phyloP scores from a whole-genome alignment of 129 eudicot species.

The Saussurea involucrata region DNA sequence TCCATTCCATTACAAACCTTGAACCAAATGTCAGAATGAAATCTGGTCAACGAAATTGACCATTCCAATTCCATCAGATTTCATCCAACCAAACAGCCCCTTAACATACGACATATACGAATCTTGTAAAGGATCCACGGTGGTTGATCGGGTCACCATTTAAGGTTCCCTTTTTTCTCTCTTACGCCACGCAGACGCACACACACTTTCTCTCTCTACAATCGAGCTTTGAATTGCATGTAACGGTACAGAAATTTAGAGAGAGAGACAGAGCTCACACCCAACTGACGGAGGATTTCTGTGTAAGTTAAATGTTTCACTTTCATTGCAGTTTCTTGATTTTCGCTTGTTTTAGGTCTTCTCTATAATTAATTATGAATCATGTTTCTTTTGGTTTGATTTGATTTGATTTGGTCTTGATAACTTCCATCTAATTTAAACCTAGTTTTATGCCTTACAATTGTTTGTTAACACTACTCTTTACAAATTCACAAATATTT shows the following conservation, averaged over 20 bases:
- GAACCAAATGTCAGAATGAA: no score
- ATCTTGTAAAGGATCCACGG: slow-evolving; percentile 8
- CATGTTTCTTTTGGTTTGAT: not conserved
- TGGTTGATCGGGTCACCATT: slow-evolving; percentile 13
- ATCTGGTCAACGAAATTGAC: no score
- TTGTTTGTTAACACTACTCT: not conserved
- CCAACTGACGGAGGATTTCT: not conserved
- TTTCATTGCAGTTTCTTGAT: not conserved
- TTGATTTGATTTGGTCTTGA: not conserved
- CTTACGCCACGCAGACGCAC: not conserved
- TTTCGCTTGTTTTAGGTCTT: not conserved
- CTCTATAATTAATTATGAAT: not conserved
- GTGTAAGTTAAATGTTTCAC: slow-evolving; percentile 17
- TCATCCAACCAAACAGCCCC: no score
- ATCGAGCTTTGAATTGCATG: slow-evolving; percentile 22
- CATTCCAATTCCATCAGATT: no score
- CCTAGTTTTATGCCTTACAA: not conserved
- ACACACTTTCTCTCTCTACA: not conserved
- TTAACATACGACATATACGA: not conserved
- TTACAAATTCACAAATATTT: not conserved
- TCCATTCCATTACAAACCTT: no score
- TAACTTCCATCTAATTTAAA: not conserved
- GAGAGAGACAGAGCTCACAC: not conserved
- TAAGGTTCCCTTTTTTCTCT: not conserved
- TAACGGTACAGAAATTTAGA: slow-evolving; percentile 10